These are phyloP conservation scores for Silene latifolia DNA, from an alignment of 148 eudicot genomes.

Conservation along the genomic window DNA sequence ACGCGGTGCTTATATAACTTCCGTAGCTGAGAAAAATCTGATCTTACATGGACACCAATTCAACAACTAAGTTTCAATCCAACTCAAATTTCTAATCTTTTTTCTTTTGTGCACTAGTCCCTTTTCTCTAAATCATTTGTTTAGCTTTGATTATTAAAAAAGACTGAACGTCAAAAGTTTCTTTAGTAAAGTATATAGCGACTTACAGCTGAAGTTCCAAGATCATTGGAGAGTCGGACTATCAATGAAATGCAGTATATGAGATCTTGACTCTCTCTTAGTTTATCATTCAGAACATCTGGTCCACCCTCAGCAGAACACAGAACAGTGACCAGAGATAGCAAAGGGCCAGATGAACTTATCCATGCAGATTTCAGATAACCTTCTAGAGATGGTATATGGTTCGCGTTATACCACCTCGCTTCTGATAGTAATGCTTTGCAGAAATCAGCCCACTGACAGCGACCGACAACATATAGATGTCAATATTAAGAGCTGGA, in stretches of 20 bases:
- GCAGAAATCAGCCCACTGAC: conserved; percentile 55
- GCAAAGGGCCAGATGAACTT: conserved; percentile 46
- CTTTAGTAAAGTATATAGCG: not conserved
- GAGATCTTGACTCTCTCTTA: conserved; percentile 24
- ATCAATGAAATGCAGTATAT: conserved; percentile 35
- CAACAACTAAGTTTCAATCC: too few species aligned
- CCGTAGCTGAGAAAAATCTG: too few species aligned
- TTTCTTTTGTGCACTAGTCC: too few species aligned
- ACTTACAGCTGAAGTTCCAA: conserved; percentile 43
- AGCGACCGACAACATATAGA: not conserved
- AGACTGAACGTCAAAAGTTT: too few species aligned
- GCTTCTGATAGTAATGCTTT: conserved; percentile 43
- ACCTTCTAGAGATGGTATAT: conserved; percentile 36
- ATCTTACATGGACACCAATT: too few species aligned
- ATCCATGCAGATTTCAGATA: conserved; percentile 41
- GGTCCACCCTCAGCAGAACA: conserved; percentile 14
- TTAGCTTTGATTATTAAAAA: too few species aligned
- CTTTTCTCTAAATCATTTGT: too few species aligned
- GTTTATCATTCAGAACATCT: conserved; percentile 6
- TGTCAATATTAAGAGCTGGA: not conserved
- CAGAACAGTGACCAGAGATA: conserved; percentile 33
- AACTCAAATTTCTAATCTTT: too few species aligned
- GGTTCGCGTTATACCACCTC: conserved; percentile 31
- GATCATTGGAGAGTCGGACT: conserved; percentile 51
- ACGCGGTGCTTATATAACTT: too few species aligned